Percentiles rank a stretch among this genome's conserved stretches.
These are phyloP conservation scores for Rhizoclosmatium globosum DNA, from an alignment of 192 early-diverging fungal species.

Conservation along the genomic window DNA sequence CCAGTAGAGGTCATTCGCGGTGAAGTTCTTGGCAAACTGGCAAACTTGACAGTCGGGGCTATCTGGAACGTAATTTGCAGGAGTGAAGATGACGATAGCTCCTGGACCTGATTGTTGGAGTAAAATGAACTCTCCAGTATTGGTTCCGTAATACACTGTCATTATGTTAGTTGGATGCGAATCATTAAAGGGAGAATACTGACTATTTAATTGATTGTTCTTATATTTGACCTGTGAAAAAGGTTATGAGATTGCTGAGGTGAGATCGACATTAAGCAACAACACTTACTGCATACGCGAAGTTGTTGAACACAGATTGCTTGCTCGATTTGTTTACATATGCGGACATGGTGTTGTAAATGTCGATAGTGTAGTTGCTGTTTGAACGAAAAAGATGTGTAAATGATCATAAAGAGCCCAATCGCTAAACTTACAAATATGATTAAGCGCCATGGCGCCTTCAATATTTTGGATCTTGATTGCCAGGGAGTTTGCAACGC, in stretches of 20 bases:
- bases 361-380: not conserved
- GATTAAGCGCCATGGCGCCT: not conserved
- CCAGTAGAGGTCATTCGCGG: constrained; percentile 1
- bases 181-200: not conserved
- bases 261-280: not conserved
- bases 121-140: not conserved
- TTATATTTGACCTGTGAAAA: not conserved
- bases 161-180: not conserved
- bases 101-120: not conserved
- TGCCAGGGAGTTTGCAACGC: constrained; percentile 20
- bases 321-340: not conserved
- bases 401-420: not conserved
- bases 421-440: not conserved
- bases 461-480: constrained; percentile 21
- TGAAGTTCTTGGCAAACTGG: not conserved
- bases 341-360: not conserved
- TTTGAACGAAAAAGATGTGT: too few relatives aligned
- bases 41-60: not conserved
- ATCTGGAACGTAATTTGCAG: not conserved
- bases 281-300: constrained; percentile 5
- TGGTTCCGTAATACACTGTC: constrained; percentile 4
- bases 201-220: not conserved
- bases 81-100: not conserved
- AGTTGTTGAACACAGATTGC: constrained; percentile 2
- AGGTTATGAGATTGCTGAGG: not conserved